Conservation (phyloP, 306 rosid species). For the Prunus campanulata region DNA sequence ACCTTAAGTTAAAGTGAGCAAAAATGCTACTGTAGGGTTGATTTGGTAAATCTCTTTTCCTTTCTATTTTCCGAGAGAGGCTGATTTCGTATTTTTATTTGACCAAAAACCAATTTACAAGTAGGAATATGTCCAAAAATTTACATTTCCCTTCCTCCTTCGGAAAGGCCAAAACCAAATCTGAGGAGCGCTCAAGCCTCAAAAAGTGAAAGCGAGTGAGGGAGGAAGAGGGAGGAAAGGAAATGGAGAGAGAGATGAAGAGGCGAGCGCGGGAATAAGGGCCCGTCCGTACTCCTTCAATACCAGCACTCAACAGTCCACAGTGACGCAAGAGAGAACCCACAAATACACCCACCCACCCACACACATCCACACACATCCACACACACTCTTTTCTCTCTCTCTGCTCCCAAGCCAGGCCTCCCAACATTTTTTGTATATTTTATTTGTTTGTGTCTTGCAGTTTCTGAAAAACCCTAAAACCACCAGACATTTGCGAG, state of each 20-base stretch:
- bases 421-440: background rate
- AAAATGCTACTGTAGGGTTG: no score
- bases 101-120: background rate
- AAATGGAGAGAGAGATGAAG: background rate
- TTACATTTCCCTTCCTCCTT: background rate
- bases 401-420: background rate
- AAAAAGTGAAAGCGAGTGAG: background rate
- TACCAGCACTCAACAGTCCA: background rate
- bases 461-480: conserved; percentile 4
- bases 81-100: no score
- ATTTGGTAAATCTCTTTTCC: no score
- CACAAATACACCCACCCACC: background rate
- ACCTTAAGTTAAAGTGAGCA: no score
- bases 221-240: background rate
- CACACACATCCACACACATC: background rate
- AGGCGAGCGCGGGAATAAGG: background rate
- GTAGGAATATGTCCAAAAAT: background rate
- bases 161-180: background rate
- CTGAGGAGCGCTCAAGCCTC: background rate
- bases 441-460: background rate
- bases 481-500: background rate
- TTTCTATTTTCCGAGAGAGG: no score
- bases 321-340: background rate
- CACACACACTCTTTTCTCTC: background rate
- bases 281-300: background rate